These are phyloP conservation scores for Sporopachydermia cereana DNA, from an alignment of 1,139 yeast genomes.

Conservation along the genomic window DNA sequence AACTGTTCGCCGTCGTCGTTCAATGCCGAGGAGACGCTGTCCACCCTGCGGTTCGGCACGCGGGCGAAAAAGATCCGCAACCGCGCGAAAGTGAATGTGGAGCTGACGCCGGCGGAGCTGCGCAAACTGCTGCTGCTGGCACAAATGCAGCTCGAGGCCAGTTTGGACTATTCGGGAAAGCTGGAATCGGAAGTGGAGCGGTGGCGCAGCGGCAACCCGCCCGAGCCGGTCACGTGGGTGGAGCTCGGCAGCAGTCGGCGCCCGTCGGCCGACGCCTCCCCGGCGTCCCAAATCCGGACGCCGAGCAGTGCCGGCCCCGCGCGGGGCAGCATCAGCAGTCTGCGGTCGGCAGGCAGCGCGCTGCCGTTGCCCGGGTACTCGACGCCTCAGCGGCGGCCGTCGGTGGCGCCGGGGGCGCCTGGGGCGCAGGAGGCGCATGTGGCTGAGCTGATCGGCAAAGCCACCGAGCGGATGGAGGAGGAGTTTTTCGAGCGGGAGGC, in stretches of 20 bases:
- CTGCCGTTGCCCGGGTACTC: constrained; percentile 10
- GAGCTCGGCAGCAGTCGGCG: constrained; percentile 25
- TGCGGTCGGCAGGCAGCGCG: no score
- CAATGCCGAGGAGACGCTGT: constrained; percentile 60
- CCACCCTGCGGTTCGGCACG: constrained; percentile 71
- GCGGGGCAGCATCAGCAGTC: constrained; percentile 8
- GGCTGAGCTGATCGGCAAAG: not conserved
- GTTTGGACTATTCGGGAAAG: constrained; percentile 31
- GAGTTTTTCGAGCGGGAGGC: constrained; percentile 23
- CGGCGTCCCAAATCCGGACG: not conserved
- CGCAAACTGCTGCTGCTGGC: constrained; percentile 38
- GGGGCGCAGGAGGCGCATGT: not conserved
- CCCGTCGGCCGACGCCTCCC: not conserved
- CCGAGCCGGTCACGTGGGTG: constrained; percentile 26
- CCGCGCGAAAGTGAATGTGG: constrained; percentile 57
- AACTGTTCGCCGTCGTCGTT: constrained; percentile 61
- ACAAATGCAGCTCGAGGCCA: constrained; percentile 35
- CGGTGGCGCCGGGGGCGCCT: not conserved
- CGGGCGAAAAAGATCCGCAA: constrained; percentile 67
- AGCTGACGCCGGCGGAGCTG: constrained; percentile 47
- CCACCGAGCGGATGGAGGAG: constrained; percentile 12
- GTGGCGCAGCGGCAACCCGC: constrained; percentile 37
- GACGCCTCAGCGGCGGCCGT: constrained; percentile 5
- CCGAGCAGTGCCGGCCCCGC: not conserved
- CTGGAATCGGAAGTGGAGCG: constrained; percentile 39